Evolutionary conservation across 441 rosid genomes (phyloP), one percentile per base, ranked within the genome.

Genomic region (Syzygium malaccense): DNA sequence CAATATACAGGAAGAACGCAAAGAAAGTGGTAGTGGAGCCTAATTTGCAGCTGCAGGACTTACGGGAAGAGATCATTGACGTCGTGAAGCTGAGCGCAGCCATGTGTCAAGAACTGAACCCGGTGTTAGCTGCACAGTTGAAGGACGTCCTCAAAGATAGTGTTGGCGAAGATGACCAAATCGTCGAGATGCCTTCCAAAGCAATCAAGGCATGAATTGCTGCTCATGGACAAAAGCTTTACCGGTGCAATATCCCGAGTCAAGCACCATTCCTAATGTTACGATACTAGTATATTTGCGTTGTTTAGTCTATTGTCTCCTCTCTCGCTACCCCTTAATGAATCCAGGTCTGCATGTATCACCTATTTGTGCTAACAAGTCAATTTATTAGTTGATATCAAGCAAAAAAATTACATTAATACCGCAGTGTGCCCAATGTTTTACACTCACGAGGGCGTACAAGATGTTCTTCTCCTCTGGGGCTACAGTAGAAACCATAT

Each of bases 61-160:
- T 93, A 71, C 84, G 94, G 6, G 96, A 95, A n/a, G 96, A 93
- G 54, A 91, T 94, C 8, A 93, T 95, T 6, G 98, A 96, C 23
- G 92, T 95, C 6, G 90, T 91, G 68, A 93, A 93, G 53, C 32
- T 3, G 55, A 89, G 60, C 14, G 6, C 85, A 10, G 15, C 30
- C 33, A 5, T 68, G n/a, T 28, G 71, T n/a, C 84, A 20, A 15
- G 85, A 64, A 2, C 54, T 13, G 9, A 33, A 68, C 4, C 83
- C 62, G 4, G 87, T 55, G 68, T 49, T 85, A 86, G 28, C 51
- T 41, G n/a, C 51, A 3, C 83, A 41, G 3, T 37, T 20, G 80
- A 71, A 71, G 83, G 83, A 75, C n/a, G 10, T 75, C 53, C n/a
- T 12, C n/a, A 75, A 75, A 75, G 83, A 75, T 13, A 2, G 30